These are phyloP conservation scores for Erythrobasidium hasegawianum DNA, from an alignment of 1,284 basidiomycete species.

Conservation along the genomic window DNA sequence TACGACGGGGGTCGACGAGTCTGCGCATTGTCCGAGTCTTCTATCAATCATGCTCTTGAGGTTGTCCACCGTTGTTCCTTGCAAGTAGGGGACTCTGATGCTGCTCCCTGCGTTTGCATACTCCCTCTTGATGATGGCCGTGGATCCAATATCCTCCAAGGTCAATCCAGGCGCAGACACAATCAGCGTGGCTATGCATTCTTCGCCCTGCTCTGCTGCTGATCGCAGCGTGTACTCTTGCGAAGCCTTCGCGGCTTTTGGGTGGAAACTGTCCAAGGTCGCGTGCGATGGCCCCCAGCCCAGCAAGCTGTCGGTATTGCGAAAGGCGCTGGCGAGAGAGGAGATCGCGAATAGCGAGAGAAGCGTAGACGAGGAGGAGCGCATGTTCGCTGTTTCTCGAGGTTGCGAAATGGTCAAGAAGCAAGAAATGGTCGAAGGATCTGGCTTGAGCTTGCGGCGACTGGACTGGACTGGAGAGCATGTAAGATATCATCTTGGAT, in stretches of 20 bases:
- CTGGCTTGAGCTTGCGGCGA: too few species aligned
- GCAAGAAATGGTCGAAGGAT: not conserved
- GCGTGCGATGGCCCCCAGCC: constrained; percentile 19
- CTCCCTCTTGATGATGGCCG: constrained; percentile 12
- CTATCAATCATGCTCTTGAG: constrained; percentile 24
- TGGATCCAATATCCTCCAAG: constrained; percentile 16
- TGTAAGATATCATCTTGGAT: too few species aligned
- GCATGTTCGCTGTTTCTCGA: too few species aligned
- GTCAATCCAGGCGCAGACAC: constrained; percentile 23
- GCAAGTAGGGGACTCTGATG: constrained; percentile 22
- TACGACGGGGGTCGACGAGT: not conserved
- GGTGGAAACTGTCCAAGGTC: constrained; percentile 25
- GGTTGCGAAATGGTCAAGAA: too few species aligned
- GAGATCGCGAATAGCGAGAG: too few species aligned
- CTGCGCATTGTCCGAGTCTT: constrained; percentile 15
- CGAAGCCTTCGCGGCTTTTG: constrained; percentile 22
- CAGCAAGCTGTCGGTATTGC: constrained; percentile 29
- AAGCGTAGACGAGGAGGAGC: too few species aligned
- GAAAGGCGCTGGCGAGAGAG: constrained; percentile 4
- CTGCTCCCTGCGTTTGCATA: constrained; percentile 8
- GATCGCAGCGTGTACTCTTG: constrained; percentile 13
- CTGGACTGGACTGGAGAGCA: too few species aligned
- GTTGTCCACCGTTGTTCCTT: constrained; percentile 16
- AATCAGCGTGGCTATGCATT: constrained; percentile 24
- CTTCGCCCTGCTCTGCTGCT: constrained; percentile 18